These are phyloP conservation scores for Trichothecium roseum DNA, from an alignment of 2,329 filamentous ascomycete species.

Conservation along the genomic window DNA sequence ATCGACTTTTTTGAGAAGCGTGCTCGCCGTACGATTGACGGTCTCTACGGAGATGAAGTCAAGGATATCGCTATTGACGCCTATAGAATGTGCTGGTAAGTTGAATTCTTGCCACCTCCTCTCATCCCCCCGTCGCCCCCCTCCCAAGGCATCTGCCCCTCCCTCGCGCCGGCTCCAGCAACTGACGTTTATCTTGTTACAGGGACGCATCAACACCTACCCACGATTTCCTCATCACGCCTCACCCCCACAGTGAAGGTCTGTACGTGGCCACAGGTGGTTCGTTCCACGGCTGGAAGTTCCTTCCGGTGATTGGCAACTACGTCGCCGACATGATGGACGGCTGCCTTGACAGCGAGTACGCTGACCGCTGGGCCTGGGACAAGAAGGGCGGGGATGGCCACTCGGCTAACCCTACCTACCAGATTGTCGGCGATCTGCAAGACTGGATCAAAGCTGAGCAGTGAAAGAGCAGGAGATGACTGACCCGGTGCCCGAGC, in stretches of 20 bases:
- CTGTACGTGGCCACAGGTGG: constrained; percentile 52
- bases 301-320: constrained; percentile 50
- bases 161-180: too few relatives aligned
- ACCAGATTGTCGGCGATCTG: constrained; percentile 28
- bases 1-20: constrained; percentile 33
- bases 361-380: constrained; percentile 34
- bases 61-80: constrained; percentile 26
- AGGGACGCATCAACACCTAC: constrained; percentile 53
- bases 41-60: constrained; percentile 30
- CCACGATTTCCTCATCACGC: constrained; percentile 51
- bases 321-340: constrained; percentile 43
- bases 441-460: too few relatives aligned
- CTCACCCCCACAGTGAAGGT: constrained; percentile 35
- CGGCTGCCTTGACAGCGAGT: constrained; percentile 25
- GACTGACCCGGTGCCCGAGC: too few relatives aligned
- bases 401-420: constrained; percentile 30
- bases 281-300: constrained; percentile 57
- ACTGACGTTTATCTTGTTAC: too few relatives aligned
- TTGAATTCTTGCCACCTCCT: too few relatives aligned
- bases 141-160: too few relatives aligned
- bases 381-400: constrained; percentile 29
- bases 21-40: constrained; percentile 24
- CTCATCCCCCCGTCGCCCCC: too few relatives aligned
- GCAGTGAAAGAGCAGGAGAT: too few relatives aligned
- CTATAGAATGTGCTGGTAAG: constrained; percentile 37